Conservation (phyloP, 305 asterid genomes). For the Caryopteris hybrid region DNA sequence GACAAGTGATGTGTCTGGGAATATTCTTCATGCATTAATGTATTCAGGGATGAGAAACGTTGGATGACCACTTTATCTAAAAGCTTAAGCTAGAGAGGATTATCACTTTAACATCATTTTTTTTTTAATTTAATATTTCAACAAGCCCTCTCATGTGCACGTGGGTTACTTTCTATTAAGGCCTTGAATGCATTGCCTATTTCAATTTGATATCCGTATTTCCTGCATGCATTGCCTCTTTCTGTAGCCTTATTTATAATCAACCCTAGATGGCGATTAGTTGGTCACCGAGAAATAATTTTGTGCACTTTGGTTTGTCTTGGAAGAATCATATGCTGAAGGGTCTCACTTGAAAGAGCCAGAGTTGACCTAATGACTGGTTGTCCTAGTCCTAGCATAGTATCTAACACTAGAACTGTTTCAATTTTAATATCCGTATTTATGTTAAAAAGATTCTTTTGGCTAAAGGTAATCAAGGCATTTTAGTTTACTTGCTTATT, state of each 20-base stretch:
- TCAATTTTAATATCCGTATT: not conserved
- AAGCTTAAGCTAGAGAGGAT: too few species aligned
- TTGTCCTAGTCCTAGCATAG: constrained; percentile 1
- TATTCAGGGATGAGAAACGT: not conserved
- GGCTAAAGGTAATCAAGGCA: not conserved
- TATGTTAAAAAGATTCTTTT: not conserved
- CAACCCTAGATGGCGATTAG: not conserved
- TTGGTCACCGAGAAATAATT: not conserved
- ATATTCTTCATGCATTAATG: not conserved
- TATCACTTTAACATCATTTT: too few species aligned
- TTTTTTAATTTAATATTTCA: too few species aligned
- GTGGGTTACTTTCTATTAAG: not conserved
- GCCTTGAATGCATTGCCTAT: not conserved
- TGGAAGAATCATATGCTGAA: not conserved
- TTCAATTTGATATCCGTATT: not conserved
- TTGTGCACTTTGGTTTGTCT: not conserved
- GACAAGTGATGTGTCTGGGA: not conserved
- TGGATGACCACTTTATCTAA: too few species aligned
- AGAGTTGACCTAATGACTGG: not conserved
- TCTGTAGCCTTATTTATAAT: not conserved
- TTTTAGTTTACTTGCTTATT: not conserved
- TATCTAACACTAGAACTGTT: not conserved
- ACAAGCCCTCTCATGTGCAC: not conserved
- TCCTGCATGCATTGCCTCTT: not conserved
- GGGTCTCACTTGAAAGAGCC: not conserved